Conservation (phyloP, 2,329 filamentous ascomycete genomes). For the Colletotrichum incanum region DNA sequence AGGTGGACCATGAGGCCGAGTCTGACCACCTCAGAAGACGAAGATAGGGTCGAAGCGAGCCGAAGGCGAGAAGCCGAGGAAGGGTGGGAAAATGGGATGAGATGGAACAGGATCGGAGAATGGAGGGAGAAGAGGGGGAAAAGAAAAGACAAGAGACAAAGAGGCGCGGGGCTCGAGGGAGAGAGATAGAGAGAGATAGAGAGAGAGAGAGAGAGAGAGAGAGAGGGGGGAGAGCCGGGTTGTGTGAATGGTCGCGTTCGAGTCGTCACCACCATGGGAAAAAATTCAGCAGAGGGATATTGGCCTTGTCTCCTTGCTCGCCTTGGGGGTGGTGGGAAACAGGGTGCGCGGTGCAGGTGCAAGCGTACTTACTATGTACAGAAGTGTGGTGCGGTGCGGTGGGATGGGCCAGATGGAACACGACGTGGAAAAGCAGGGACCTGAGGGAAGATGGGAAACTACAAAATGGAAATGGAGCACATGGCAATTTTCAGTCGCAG, state of each 20-base stretch:
- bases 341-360: neutral
- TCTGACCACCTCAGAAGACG: neutral
- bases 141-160: neutral
- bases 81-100: neutral
- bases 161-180: neutral
- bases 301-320: neutral
- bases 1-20: neutral
- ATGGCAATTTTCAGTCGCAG: slow-evolving; percentile 39
- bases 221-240: neutral
- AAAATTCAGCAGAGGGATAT: neutral
- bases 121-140: neutral
- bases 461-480: slow-evolving; percentile 39
- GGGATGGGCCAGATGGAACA: neutral
- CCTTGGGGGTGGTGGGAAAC: neutral
- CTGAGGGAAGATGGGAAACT: slow-evolving; percentile 39
- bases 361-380: too few species aligned
- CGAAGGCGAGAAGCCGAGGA: neutral
- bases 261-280: slow-evolving; percentile 3
- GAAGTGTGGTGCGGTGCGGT: neutral
- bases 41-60: neutral
- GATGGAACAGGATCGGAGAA: neutral
- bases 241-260: neutral
- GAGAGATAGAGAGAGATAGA: neutral
- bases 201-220: neutral
- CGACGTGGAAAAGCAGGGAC: slow-evolving; percentile 15